A percentile compares a stretch with the other conserved stretches of the same genome.
phyloP scores from a whole-genome alignment of 345 rosid genomes.

The Lepidium aucheri region DNA sequence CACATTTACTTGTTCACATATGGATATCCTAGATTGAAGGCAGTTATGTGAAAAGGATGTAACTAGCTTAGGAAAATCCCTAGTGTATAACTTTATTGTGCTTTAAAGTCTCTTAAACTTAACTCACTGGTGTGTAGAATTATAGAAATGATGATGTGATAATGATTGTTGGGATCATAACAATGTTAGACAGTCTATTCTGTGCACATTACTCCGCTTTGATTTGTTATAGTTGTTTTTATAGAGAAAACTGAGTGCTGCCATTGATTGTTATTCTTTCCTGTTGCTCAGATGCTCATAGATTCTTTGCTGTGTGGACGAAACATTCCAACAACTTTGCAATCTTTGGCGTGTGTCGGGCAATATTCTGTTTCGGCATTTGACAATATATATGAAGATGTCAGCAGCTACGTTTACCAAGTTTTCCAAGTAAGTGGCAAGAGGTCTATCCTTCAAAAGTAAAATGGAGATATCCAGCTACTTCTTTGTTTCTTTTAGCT shows the following conservation, averaged over 20 bases:
- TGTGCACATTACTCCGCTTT: background rate
- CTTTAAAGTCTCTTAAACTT: background rate
- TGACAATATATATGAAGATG: conserved; percentile 46
- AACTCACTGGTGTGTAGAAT: background rate
- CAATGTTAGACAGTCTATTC: background rate
- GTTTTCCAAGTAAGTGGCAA: conserved; percentile 51
- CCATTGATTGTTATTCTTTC: conserved; percentile 6
- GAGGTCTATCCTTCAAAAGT: conserved; percentile 19
- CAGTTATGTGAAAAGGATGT: background rate
- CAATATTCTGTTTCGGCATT: conserved; percentile 53
- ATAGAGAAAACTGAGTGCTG: conserved; percentile 8
- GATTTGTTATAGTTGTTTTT: background rate
- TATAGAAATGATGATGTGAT: background rate
- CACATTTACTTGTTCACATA: conserved; percentile 1
- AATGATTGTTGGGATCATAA: background rate
- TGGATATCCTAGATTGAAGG: background rate
- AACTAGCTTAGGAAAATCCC: conserved; percentile 12
- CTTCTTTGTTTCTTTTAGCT: background rate
- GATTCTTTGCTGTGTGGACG: conserved; percentile 46
- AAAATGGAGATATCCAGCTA: background rate
- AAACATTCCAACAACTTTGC: conserved; percentile 70
- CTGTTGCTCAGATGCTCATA: conserved; percentile 52
- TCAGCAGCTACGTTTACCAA: conserved; percentile 40
- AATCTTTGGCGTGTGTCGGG: conserved; percentile 81
- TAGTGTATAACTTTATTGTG: background rate